A percentile compares a stretch with the other conserved stretches of the same genome.
phyloP scores from a whole-genome alignment of 176 grass and related monocot species.

The Oryza nivara region DNA sequence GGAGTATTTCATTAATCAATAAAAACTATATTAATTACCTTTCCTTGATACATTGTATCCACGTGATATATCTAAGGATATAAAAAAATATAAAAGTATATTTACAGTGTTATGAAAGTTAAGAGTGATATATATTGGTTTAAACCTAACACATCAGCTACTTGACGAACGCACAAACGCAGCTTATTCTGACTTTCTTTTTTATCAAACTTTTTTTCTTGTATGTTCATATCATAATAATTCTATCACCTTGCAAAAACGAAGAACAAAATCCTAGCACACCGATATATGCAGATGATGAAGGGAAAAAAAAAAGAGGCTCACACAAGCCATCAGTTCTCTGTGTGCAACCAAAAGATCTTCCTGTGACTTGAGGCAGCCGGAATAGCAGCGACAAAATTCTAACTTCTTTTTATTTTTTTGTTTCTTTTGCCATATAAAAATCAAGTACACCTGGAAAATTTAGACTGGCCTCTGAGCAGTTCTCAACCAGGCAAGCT shows the following conservation, averaged over 20 bases:
- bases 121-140: no score
- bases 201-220: neutral
- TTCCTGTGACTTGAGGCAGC: neutral
- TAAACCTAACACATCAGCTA: no score
- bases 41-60: no score
- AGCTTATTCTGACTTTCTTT: no score
- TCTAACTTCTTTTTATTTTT: conserved; percentile 3
- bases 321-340: neutral
- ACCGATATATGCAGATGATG: neutral
- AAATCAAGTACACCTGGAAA: conserved; percentile 4
- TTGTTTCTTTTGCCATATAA: conserved; percentile 23
- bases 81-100: no score
- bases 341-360: neutral
- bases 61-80: no score
- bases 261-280: neutral
- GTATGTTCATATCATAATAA: neutral
- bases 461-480: neutral
- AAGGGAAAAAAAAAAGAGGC: neutral
- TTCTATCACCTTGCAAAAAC: neutral
- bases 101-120: no score
- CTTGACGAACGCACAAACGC: no score
- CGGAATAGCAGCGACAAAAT: neutral
- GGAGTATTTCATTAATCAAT: no score
- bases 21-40: no score
- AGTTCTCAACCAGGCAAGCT: neutral